Evolutionary conservation across 2,329 filamentous ascomycete species (phyloP).

Genomic region (Hypoxylon sp.): DNA sequence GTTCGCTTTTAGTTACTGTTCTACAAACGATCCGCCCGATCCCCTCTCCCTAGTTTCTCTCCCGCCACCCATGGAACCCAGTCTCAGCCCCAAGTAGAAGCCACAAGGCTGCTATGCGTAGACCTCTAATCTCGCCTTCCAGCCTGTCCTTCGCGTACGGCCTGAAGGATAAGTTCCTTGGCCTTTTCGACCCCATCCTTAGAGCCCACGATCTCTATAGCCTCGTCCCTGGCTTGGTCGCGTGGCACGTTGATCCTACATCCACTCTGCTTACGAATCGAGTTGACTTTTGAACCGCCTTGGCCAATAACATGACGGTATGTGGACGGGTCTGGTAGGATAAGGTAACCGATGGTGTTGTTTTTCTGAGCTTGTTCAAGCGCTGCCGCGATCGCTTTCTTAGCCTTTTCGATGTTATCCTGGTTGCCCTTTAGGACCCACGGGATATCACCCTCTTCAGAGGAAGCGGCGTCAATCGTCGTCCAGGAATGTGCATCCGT

Average conservation of each 20-base stretch:
- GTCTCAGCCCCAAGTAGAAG: slow-evolving; percentile 13
- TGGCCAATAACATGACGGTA: slow-evolving; percentile 93
- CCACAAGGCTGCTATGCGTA: slow-evolving; percentile 3
- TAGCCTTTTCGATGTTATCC: slow-evolving; percentile 86
- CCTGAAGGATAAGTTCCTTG: slow-evolving; percentile 87
- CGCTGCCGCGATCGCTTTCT: slow-evolving; percentile 78
- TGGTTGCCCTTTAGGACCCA: slow-evolving; percentile 87
- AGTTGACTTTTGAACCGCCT: slow-evolving; percentile 90
- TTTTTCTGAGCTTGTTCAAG: slow-evolving; percentile 78
- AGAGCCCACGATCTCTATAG: slow-evolving; percentile 89
- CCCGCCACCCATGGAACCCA: neutral
- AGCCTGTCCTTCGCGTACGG: slow-evolving; percentile 73
- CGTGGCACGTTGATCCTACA: slow-evolving; percentile 95
- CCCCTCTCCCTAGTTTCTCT: neutral
- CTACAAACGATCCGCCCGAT: slow-evolving; percentile 23
- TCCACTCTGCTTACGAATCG: slow-evolving; percentile 90
- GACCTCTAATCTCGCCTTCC: slow-evolving; percentile 51
- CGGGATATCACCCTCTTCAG: slow-evolving; percentile 80
- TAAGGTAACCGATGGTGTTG: slow-evolving; percentile 84
- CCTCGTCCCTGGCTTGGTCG: slow-evolving; percentile 79
- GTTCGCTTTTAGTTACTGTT: slow-evolving; percentile 29
- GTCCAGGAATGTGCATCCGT: slow-evolving; percentile 86
- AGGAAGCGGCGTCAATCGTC: slow-evolving; percentile 73
- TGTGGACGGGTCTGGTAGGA: slow-evolving; percentile 88
- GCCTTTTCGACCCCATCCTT: slow-evolving; percentile 87